Percentiles rank a stretch among this genome's conserved stretches.
These are phyloP conservation scores for Alternaria tenuissima DNA, from an alignment of 2,329 filamentous ascomycete genomes.

Conservation along the genomic window DNA sequence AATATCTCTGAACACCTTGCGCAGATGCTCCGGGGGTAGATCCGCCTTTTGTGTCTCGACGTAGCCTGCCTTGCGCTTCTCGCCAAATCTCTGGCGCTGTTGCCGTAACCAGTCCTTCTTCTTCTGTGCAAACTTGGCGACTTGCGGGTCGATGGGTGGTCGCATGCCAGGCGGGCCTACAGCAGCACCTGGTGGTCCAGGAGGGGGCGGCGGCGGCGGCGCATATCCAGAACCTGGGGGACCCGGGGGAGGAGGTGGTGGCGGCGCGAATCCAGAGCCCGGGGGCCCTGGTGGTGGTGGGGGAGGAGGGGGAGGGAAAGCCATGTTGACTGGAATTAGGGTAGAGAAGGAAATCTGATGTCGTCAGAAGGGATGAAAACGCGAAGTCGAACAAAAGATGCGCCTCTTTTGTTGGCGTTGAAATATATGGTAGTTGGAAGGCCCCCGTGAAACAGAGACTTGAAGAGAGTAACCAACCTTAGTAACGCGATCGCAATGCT, in stretches of 20 bases:
- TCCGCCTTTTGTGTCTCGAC: slow-evolving; percentile 98
- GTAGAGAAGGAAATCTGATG: not conserved
- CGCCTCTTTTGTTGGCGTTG: not conserved
- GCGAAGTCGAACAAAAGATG: not conserved
- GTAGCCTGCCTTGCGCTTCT: slow-evolving; percentile 96
- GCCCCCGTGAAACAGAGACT: not conserved
- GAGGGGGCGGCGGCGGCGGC: slow-evolving; percentile 67
- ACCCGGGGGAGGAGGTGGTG: slow-evolving; percentile 48
- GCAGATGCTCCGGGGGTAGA: slow-evolving; percentile 97
- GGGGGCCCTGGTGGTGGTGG: slow-evolving; percentile 39
- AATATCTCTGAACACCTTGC: slow-evolving; percentile 98
- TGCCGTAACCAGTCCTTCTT: slow-evolving; percentile 97
- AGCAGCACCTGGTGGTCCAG: slow-evolving; percentile 61
- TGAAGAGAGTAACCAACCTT: slow-evolving; percentile 2
- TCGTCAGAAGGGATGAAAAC: slow-evolving; percentile 6
- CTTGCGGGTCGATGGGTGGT: slow-evolving; percentile 80
- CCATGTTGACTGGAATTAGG: slow-evolving; percentile 27
- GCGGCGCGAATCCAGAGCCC: slow-evolving; percentile 36
- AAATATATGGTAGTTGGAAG: not conserved
- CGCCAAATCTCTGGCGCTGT: slow-evolving; percentile 91
- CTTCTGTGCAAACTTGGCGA: slow-evolving; percentile 96
- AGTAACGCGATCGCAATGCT: slow-evolving; percentile 7
- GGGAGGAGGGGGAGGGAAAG: slow-evolving; percentile 39
- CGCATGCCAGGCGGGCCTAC: slow-evolving; percentile 70
- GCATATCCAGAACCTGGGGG: slow-evolving; percentile 38